Percentiles rank a stretch among this genome's conserved stretches.
These are phyloP conservation scores for Saturnispora serradocipensis DNA, from an alignment of 805 yeast genomes.

Conservation along the genomic window DNA sequence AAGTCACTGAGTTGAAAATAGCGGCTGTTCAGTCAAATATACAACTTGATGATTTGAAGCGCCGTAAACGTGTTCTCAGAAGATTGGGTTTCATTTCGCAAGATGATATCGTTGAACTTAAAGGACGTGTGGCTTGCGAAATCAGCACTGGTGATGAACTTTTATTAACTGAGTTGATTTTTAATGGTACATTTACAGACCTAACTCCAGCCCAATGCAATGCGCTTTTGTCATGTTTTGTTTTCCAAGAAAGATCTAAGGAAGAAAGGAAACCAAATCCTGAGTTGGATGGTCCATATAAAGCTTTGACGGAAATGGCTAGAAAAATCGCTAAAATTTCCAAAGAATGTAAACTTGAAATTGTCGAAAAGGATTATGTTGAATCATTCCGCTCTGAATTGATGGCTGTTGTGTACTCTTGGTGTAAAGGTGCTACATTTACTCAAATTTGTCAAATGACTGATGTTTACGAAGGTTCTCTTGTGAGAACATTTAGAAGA, in stretches of 20 bases:
- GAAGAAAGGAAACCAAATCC: slow-evolving; percentile 80
- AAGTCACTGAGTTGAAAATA: slow-evolving; percentile 53
- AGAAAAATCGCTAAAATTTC: slow-evolving; percentile 80
- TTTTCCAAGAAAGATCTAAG: slow-evolving; percentile 92
- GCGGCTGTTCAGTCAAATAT: slow-evolving; percentile 82
- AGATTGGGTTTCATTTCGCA: slow-evolving; percentile 84
- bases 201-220: slow-evolving; percentile 86
- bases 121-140: slow-evolving; percentile 90
- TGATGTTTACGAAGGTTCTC: slow-evolving; percentile 94
- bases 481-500: slow-evolving; percentile 90
- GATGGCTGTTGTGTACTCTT: slow-evolving; percentile 93
- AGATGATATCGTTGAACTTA: slow-evolving; percentile 84
- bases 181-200: slow-evolving; percentile 91
- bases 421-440: slow-evolving; percentile 95
- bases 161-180: slow-evolving; percentile 79
- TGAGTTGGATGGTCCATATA: slow-evolving; percentile 86
- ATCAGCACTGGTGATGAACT: slow-evolving; percentile 87
- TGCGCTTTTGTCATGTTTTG: slow-evolving; percentile 85
- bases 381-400: slow-evolving; percentile 86
- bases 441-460: slow-evolving; percentile 98
- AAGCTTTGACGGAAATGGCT: slow-evolving; percentile 86
- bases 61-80: slow-evolving; percentile 86
- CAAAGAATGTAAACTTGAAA: slow-evolving; percentile 81
- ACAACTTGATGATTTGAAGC: slow-evolving; percentile 88
- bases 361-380: slow-evolving; percentile 86